These are phyloP conservation scores for Colletotrichum australisinense DNA, from an alignment of 2,329 filamentous ascomycete species.

Conservation along the genomic window DNA sequence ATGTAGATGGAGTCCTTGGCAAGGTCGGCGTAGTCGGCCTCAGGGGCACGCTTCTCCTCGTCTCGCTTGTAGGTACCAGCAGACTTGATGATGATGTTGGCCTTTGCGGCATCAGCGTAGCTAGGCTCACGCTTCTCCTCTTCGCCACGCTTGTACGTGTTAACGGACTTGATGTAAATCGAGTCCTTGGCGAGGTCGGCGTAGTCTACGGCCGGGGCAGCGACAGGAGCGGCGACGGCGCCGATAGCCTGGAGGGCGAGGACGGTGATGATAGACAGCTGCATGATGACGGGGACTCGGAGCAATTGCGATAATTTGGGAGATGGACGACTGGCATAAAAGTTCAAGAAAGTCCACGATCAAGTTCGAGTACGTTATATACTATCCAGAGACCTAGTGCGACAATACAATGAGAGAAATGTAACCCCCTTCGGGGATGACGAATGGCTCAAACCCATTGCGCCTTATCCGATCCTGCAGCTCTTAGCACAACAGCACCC, in stretches of 20 bases:
- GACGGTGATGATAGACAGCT: slow-evolving; percentile 3
- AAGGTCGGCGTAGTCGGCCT: neutral
- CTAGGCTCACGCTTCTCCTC: neutral
- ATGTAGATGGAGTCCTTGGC: slow-evolving; percentile 9
- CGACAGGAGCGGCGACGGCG: slow-evolving; percentile 17
- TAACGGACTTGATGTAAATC: slow-evolving; percentile 11
- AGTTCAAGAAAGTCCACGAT: neutral
- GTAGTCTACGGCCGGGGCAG: neutral
- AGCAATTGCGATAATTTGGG: neutral
- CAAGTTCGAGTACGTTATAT: neutral
- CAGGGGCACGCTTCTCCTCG: neutral
- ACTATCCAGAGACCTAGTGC: neutral
- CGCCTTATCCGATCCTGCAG: neutral
- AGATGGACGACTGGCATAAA: neutral
- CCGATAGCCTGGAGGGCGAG: slow-evolving; percentile 26
- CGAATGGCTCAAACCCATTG: neutral
- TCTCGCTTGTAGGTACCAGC: slow-evolving; percentile 13
- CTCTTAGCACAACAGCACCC: neutral
- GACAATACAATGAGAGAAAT: neutral
- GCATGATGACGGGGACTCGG: neutral
- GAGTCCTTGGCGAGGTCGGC: slow-evolving; percentile 2
- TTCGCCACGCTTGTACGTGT: neutral
- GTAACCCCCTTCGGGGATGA: neutral
- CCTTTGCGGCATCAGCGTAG: neutral
- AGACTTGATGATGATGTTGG: slow-evolving; percentile 16